Evolutionary conservation across 1,284 basidiomycete genomes (phyloP).

Genomic region (Cutaneotrichosporon cavernicola): DNA sequence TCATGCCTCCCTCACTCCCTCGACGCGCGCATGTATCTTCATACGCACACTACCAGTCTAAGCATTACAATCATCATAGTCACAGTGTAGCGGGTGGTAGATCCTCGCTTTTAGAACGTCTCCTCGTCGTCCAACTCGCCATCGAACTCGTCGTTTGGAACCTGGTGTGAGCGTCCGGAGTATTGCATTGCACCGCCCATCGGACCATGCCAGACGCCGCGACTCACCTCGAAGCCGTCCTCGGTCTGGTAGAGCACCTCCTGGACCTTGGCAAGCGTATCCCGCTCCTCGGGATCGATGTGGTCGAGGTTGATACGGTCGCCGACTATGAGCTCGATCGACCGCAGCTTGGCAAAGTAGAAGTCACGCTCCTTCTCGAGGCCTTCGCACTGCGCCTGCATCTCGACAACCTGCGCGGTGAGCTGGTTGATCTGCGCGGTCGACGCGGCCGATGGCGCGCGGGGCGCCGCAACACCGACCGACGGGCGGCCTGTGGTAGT

Average conservation of each 20-base stretch:
- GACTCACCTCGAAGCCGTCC: constrained; percentile 73
- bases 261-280: constrained; percentile 78
- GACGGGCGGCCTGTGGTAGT: constrained; percentile 21
- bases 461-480: constrained; percentile 16
- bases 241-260: constrained; percentile 93
- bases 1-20: neutral
- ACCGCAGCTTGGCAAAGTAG: constrained; percentile 95
- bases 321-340: constrained; percentile 92
- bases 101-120: constrained; percentile 21
- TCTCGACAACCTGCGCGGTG: constrained; percentile 71
- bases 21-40: neutral
- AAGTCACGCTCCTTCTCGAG: constrained; percentile 95
- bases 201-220: neutral
- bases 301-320: constrained; percentile 66
- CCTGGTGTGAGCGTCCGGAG: constrained; percentile 55
- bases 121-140: constrained; percentile 25
- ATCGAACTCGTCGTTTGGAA: constrained; percentile 48
- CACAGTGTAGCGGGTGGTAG: neutral
- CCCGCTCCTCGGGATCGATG: constrained; percentile 63
- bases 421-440: constrained; percentile 26
- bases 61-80: constrained; percentile 11
- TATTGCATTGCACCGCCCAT: neutral
- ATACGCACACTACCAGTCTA: neutral
- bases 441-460: constrained; percentile 34
- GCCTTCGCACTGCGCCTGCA: constrained; percentile 78